phyloP scores from a whole-genome alignment of 768 basidiomycete species.

The Naganishia antarctica region DNA sequence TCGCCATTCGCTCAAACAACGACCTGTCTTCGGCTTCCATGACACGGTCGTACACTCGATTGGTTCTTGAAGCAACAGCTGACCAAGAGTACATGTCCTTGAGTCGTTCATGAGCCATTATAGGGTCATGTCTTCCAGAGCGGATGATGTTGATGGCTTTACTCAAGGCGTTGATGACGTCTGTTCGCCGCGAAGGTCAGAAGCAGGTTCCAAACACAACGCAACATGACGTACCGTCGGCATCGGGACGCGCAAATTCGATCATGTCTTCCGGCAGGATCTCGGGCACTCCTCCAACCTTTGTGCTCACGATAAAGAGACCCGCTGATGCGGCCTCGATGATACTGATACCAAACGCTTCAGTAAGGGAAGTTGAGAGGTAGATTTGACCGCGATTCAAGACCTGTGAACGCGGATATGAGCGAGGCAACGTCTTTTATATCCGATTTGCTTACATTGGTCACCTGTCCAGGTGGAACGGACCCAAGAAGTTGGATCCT shows the following conservation, averaged over 20 bases:
- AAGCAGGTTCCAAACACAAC: neutral
- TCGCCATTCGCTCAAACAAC: conserved; percentile 69
- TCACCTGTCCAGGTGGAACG: conserved; percentile 73
- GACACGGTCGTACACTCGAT: conserved; percentile 71
- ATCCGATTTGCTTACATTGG: conserved; percentile 55
- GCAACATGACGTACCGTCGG: conserved; percentile 64
- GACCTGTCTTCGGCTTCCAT: conserved; percentile 60
- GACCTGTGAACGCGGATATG: conserved; percentile 55
- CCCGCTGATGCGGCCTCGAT: conserved; percentile 94
- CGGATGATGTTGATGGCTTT: conserved; percentile 70
- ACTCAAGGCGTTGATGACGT: conserved; percentile 75
- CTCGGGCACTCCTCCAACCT: conserved; percentile 92
- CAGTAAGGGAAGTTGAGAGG: conserved; percentile 91
- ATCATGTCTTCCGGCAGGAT: conserved; percentile 92
- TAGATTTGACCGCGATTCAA: conserved; percentile 81
- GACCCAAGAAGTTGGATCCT: conserved; percentile 83
- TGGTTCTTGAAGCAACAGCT: conserved; percentile 71
- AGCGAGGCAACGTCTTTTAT: conserved; percentile 37
- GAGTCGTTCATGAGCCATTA: conserved; percentile 68
- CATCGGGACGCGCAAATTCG: conserved; percentile 86
- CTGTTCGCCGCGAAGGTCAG: conserved; percentile 52
- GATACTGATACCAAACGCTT: conserved; percentile 95
- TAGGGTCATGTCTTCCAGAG: conserved; percentile 66
- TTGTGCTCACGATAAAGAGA: conserved; percentile 86
- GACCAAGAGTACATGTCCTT: conserved; percentile 82